Conservation (phyloP, 345 rosid species). For the Cardamine occulta region DNA sequence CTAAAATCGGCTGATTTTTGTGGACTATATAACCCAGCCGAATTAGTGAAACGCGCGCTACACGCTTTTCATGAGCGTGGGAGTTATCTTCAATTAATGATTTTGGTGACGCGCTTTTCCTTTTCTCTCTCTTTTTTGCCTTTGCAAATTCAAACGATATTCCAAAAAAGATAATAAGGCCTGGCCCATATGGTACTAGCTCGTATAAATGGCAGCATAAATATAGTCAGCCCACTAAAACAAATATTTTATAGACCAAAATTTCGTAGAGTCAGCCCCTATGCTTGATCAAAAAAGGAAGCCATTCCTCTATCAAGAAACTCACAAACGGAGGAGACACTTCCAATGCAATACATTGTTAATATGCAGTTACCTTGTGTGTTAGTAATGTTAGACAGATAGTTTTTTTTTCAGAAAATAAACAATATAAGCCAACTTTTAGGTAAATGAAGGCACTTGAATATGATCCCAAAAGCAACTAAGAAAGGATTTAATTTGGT, state of each 20-base stretch:
- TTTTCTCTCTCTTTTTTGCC: background rate
- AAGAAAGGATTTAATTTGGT: background rate
- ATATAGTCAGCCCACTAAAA: background rate
- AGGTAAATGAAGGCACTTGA: background rate
- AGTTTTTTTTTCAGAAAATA: background rate
- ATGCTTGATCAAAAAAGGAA: background rate
- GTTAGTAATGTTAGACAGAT: background rate
- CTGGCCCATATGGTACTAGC: background rate
- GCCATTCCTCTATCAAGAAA: conserved; percentile 55
- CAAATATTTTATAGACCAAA: background rate
- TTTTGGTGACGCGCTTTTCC: too few relatives aligned
- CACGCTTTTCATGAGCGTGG: too few relatives aligned
- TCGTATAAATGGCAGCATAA: background rate
- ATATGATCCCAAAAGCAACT: background rate
- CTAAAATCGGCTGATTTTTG: too few relatives aligned
- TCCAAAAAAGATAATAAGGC: too few relatives aligned
- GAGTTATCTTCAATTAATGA: too few relatives aligned
- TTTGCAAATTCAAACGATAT: too few relatives aligned
- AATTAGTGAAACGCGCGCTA: too few relatives aligned
- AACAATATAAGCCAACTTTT: conserved; percentile 8
- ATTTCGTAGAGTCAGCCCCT: background rate
- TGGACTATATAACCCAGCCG: too few relatives aligned
- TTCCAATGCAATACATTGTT: too few relatives aligned
- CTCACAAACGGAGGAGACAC: conserved; percentile 19
- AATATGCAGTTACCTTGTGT: background rate